phyloP scores from a whole-genome alignment of 495 filamentous ascomycete genomes.

The Pseudoneurospora amorphoporcata region DNA sequence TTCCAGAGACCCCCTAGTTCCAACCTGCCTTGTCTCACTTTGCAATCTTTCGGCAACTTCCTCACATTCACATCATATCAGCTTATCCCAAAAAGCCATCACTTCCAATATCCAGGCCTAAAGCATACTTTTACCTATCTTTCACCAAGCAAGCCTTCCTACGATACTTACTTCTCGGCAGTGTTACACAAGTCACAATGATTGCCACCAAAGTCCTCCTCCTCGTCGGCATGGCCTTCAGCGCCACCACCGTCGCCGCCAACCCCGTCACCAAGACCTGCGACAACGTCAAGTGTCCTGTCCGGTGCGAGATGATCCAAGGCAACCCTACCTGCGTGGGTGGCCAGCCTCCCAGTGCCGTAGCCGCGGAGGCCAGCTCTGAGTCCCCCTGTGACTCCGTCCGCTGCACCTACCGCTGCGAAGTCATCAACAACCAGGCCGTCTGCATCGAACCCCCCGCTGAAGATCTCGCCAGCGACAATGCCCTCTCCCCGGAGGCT shows the following conservation, averaged over 20 bases:
- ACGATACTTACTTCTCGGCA: background rate
- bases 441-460: background rate
- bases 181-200: background rate
- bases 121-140: background rate
- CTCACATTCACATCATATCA: background rate
- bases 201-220: slow-evolving; percentile 3
- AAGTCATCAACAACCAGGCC: background rate
- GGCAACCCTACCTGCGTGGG: slow-evolving; percentile 8
- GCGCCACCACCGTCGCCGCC: slow-evolving; percentile 8
- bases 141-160: background rate
- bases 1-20: too few relatives aligned
- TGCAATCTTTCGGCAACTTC: background rate
- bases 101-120: background rate
- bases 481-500: background rate
- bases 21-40: background rate
- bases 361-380: background rate
- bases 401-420: background rate
- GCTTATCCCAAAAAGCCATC: background rate
- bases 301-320: slow-evolving; percentile 6
- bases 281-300: slow-evolving; percentile 8
- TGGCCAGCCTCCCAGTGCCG: background rate
- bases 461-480: background rate
- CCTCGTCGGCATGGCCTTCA: slow-evolving; percentile 3
- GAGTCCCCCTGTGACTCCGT: background rate
- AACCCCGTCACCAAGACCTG: slow-evolving; percentile 4